Evolutionary conservation across 2,329 filamentous ascomycete genomes (phyloP).

Genomic region (Neofusicoccum umdonicola): DNA sequence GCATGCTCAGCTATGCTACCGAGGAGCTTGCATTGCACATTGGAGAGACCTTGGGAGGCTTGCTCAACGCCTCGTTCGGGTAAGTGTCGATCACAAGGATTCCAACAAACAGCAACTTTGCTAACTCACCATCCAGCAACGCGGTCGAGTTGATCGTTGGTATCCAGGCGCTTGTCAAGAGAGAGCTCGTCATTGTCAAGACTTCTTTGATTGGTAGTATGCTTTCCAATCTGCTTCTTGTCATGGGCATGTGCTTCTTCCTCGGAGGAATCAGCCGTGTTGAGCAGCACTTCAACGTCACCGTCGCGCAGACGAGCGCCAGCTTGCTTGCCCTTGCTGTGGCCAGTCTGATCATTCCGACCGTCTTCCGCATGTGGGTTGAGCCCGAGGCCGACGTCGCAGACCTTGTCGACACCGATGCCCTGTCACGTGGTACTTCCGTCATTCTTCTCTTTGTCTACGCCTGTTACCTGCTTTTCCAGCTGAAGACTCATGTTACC

Average conservation of each 20-base stretch:
- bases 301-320: conserved; percentile 85
- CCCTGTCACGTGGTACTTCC: conserved; percentile 65
- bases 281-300: conserved; percentile 89
- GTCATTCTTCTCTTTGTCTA: conserved; percentile 85
- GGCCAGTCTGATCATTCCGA: conserved; percentile 81
- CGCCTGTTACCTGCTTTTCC: conserved; percentile 80
- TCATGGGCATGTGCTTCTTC: conserved; percentile 92
- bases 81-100: conserved; percentile 40
- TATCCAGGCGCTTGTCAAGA: conserved; percentile 73
- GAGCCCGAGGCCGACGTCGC: conserved; percentile 22
- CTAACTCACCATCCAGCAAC: conserved; percentile 54
- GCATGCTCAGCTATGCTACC: conserved; percentile 81
- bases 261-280: conserved; percentile 74
- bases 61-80: conserved; percentile 89
- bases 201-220: conserved; percentile 91
- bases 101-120: conserved; percentile 19
- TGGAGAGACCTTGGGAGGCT: conserved; percentile 81
- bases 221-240: conserved; percentile 82
- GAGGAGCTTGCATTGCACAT: conserved; percentile 78
- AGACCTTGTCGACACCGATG: background rate
- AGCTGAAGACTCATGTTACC: conserved; percentile 77
- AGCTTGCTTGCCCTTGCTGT: conserved; percentile 77
- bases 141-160: conserved; percentile 88
- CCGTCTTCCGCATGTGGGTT: conserved; percentile 68
- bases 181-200: conserved; percentile 81